Evolutionary conservation across 495 filamentous ascomycete genomes (phyloP).

Genomic region (Articulospora tetracladia): DNA sequence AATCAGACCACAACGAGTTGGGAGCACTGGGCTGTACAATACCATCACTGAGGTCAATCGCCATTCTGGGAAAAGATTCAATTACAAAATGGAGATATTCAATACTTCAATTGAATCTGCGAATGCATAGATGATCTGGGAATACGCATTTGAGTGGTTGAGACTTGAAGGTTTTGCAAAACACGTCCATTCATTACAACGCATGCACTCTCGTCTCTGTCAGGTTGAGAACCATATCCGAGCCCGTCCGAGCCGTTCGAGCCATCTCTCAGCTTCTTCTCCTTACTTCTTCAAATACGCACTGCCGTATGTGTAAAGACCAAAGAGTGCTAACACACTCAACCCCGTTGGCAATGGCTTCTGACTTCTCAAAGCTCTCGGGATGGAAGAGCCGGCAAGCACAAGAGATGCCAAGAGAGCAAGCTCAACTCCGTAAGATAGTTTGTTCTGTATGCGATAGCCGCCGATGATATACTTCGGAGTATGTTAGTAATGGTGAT

Average conservation of each 20-base stretch:
- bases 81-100: background rate
- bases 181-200: too few species aligned
- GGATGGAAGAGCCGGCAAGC: constrained; percentile 76
- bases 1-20: background rate
- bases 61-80: background rate
- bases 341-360: constrained; percentile 77
- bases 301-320: constrained; percentile 56
- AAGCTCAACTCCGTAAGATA: constrained; percentile 71
- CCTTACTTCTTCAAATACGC: constrained; percentile 32
- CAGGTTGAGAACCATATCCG: too few species aligned
- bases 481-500: background rate
- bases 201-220: too few species aligned
- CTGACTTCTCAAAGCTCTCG: constrained; percentile 71
- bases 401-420: constrained; percentile 76
- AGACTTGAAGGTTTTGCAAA: too few species aligned
- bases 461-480: constrained; percentile 63
- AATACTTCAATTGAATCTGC: background rate
- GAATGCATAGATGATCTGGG: background rate
- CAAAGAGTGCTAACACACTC: constrained; percentile 58
- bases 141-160: too few species aligned
- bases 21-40: constrained; percentile 10
- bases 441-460: constrained; percentile 58
- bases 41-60: background rate
- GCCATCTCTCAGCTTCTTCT: too few species aligned
- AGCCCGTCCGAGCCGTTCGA: too few species aligned